Evolutionary conservation across 495 filamentous ascomycete genomes (phyloP).

Genomic region (Aspergillus mulundensis): DNA sequence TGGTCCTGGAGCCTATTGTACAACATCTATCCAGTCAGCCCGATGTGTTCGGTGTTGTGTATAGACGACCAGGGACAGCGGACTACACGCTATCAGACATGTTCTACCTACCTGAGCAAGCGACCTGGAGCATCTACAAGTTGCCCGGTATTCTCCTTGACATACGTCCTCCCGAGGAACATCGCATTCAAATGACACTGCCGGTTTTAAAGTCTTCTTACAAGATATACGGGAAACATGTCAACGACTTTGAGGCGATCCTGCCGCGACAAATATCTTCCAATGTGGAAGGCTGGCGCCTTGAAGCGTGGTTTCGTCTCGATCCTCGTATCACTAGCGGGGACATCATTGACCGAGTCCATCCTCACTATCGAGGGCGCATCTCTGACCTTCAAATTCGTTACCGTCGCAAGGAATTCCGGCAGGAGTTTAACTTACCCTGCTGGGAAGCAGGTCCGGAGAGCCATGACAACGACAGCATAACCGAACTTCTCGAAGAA

Average conservation of each 20-base stretch:
- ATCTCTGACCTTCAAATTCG: constrained; percentile 5
- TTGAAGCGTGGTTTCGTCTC: constrained; percentile 24
- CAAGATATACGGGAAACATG: constrained; percentile 11
- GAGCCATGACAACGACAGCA: neutral
- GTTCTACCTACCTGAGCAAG: constrained; percentile 9
- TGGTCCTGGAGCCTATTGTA: neutral
- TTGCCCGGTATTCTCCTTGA: constrained; percentile 22
- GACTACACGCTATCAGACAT: neutral
- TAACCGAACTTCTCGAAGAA: neutral
- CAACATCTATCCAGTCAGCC: neutral
- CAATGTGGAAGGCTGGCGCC: constrained; percentile 18
- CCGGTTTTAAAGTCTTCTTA: neutral
- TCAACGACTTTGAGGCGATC: constrained; percentile 7
- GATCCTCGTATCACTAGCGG: constrained; percentile 17
- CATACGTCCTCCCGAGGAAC: constrained; percentile 8
- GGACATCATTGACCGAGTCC: constrained; percentile 23
- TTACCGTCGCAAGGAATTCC: constrained; percentile 11
- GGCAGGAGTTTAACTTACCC: constrained; percentile 9
- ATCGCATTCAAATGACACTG: neutral
- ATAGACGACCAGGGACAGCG: constrained; percentile 2
- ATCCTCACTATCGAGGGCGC: constrained; percentile 6
- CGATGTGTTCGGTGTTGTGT: neutral
- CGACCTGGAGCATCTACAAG: constrained; percentile 14
- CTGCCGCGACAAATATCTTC: constrained; percentile 20
- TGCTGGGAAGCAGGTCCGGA: constrained; percentile 11